Conservation (phyloP, 805 yeast genomes). For the Wickerhamomyces rabaulensis region DNA sequence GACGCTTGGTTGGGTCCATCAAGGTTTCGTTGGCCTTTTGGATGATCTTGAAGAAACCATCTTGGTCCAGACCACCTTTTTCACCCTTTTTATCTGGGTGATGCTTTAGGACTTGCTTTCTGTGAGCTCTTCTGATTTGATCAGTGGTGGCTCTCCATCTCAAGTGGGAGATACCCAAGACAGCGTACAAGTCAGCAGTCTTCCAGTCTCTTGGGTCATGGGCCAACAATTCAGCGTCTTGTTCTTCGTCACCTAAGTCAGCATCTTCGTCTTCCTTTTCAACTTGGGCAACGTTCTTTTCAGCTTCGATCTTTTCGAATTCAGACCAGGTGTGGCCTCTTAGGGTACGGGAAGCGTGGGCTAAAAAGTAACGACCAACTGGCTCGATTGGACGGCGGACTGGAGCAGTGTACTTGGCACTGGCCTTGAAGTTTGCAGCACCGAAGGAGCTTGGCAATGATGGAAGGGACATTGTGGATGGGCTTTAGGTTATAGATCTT, state of each 20-base stretch:
- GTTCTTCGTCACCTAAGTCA: conserved; percentile 72
- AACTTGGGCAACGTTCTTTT: conserved; percentile 67
- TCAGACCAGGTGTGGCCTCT: conserved; percentile 99
- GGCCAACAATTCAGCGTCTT: conserved; percentile 59
- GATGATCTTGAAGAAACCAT: conserved; percentile 95
- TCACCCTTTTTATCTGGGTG: conserved; percentile 99
- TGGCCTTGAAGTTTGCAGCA: conserved; percentile 44
- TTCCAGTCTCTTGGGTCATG: conserved; percentile 99
- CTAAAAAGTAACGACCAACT: conserved; percentile 91
- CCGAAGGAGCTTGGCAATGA: conserved; percentile 51
- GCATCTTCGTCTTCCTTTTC: conserved; percentile 48
- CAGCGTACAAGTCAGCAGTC: conserved; percentile 92
- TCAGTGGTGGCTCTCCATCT: conserved; percentile 89
- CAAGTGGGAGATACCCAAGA: conserved; percentile 86
- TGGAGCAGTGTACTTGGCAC: conserved; percentile 49
- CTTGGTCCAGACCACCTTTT: conserved; percentile 77
- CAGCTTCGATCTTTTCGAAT: conserved; percentile 90
- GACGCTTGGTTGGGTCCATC: conserved; percentile 80
- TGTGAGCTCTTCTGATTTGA: conserved; percentile 93
- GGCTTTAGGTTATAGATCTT: too few relatives aligned
- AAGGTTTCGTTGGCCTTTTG: conserved; percentile 94
- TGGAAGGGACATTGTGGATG: conserved; percentile 35
- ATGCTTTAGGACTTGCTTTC: conserved; percentile 92
- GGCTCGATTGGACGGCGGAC: conserved; percentile 88
- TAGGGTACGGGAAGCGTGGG: conserved; percentile 92